Percentiles rank a stretch among this genome's conserved stretches.
These are phyloP conservation scores for Hemisphaericaspora xylanilytica DNA, from an alignment of 1,139 yeast species.

Conservation along the genomic window DNA sequence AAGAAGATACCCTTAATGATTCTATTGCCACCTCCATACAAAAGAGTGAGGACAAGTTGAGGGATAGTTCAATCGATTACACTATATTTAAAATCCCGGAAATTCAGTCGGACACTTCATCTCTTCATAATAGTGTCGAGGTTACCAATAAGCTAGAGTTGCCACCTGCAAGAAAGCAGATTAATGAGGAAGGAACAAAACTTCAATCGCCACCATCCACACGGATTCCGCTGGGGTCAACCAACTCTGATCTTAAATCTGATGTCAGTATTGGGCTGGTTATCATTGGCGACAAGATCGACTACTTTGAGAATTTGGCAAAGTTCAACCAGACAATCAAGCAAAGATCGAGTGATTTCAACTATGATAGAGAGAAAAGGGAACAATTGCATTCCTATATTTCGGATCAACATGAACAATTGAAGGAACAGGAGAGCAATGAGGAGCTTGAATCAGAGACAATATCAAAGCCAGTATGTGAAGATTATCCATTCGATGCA, in stretches of 20 bases:
- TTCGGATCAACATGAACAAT: constrained; percentile 11
- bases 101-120: constrained; percentile 1
- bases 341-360: constrained; percentile 24
- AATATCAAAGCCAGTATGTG: neutral
- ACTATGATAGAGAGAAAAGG: constrained; percentile 18
- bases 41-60: neutral
- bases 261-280: constrained; percentile 8
- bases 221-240: constrained; percentile 2
- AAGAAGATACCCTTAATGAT: constrained; percentile 22
- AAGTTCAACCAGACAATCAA: constrained; percentile 26
- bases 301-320: constrained; percentile 28
- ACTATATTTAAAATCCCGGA: constrained; percentile 11
- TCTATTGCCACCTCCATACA: constrained; percentile 2
- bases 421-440: neutral
- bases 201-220: constrained; percentile 1
- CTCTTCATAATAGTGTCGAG: neutral
- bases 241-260: constrained; percentile 3
- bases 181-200: neutral
- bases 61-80: constrained; percentile 1
- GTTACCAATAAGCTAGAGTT: neutral
- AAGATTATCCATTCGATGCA: neutral
- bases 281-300: constrained; percentile 14
- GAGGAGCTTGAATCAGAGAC: neutral
- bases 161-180: neutral
- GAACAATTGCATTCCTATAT: constrained; percentile 20